Base-by-base conservation (phyloP, 2,329 filamentous ascomycete species). In the Teratosphaeriaceae sp. region DNA sequence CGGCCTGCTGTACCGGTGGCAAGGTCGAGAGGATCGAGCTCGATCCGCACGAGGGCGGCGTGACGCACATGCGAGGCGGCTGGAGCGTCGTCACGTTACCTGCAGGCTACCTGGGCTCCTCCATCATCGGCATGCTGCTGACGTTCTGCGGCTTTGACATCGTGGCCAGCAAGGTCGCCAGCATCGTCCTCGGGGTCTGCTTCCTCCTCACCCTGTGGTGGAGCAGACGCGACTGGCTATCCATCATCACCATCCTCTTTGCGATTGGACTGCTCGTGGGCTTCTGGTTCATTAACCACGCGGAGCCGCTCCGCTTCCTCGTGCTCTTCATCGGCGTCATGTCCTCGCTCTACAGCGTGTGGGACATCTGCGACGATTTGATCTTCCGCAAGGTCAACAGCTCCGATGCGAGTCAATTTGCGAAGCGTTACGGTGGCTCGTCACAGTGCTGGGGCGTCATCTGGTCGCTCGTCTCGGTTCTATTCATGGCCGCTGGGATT, bases 281-380 rank as follows among this genome's bases (percentile, higher is more conserved):
- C 0, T 86, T 80, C 59, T 89, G 85, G 85, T 89, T 89, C 63
- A 88, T 89, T 57, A 73, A 75, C 3, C 82, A 88, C 61, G 85
- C 82, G 0, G 79, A 87, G 63, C 76, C 84, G 3, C 64, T 89
- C 61, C 71, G 84, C 46, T 89, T 84, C 58, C 76, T 48, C 15
- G 47, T 78, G 68, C 73, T 89, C 21, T 89, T 89, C 56, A 87
- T 89, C 48, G 85, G 85, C 31, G 84, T 88, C 54, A 88, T 89
- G 85, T 84, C 79, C 5, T 82, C 79, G 2, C 73, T 89, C 1
- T 89, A 89, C 64, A 85, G 81, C 51, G 84, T 85, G 4, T 89
- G 85, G 85, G 85, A 89, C 68, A 89, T 89, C 53, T 88, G 84
- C 63, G 85, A 90, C 58, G 85, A 90, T 53, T 70, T 89, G 23